Evolutionary conservation across 768 basidiomycete species (phyloP), one percentile per base, ranked within the genome.

Genomic region (Termitomyces sp.): DNA sequence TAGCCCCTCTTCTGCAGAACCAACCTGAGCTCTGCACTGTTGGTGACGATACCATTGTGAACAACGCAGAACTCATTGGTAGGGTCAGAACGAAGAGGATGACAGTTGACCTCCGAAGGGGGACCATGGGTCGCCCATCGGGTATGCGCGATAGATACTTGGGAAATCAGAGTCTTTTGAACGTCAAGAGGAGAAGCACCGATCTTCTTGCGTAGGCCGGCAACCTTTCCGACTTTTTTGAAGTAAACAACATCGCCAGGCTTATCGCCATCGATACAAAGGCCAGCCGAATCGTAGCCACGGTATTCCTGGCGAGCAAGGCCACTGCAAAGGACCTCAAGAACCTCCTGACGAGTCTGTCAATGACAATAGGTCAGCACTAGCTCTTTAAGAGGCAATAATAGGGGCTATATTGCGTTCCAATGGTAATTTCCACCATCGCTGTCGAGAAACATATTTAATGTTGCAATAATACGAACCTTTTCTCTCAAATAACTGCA

Each of bases 31-130:
- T 94, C 95, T 13, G 76, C 77, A 64, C 82, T 86, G 79, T 97
- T 98, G 73, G 96, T 99, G 68, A 98, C 95, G 69, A 98, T 98
- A 68, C 97, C 97, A 66, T 99, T 98, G 82, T 99, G 97, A 28
- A 99, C 95, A 65, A 98, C 75, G 58, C 87, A 84, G 76, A 99
- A 98, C 67, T 98, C 94, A 59, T 82, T 77, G 55, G 72, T 78
- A 26, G 82, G 75, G 66, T 96, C 94, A 16, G 90, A 91, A 66
- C 87, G 87, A 66, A 97, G 84, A 54, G 97, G 97, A 72, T 99
- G 97, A 76, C 96, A 98, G 75, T 99, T 99, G 66, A 81, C 72
- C 54, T 85, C 81, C 3, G 87, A 89, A 22, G 94, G 95, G 20
- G 87, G 83, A 38, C 97, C 97, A 69, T 99, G 97, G 20, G 97